Evolutionary conservation across 768 basidiomycete genomes (phyloP).

Genomic region (Thelephora ganbajun): DNA sequence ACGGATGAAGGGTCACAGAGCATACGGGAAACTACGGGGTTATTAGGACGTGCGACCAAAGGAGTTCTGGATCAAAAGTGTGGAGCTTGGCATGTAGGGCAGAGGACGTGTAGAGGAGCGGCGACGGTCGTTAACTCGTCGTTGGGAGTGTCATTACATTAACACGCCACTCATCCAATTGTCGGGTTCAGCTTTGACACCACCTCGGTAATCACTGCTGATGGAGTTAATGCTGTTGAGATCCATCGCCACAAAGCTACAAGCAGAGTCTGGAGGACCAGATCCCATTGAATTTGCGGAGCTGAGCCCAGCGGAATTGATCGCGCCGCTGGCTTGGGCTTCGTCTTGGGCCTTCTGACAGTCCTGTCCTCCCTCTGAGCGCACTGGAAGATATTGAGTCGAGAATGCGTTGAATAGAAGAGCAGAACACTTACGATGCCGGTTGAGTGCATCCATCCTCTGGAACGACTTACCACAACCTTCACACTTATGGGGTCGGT

Average conservation of each 20-base stretch:
- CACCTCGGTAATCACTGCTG: neutral
- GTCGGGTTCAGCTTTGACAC: neutral
- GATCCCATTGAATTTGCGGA: neutral
- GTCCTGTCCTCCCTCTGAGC: slow-evolving; percentile 73
- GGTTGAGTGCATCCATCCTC: slow-evolving; percentile 85
- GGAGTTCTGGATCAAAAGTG: too few species aligned
- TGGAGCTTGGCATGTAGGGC: too few species aligned
- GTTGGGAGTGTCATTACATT: too few species aligned
- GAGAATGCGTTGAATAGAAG: neutral
- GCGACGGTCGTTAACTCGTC: too few species aligned
- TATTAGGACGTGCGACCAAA: too few species aligned
- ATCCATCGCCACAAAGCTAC: neutral
- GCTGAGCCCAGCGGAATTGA: neutral
- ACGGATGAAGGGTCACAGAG: too few species aligned
- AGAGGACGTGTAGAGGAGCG: too few species aligned
- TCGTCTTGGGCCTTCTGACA: slow-evolving; percentile 37
- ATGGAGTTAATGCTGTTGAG: neutral
- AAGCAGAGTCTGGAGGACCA: neutral
- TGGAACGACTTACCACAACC: slow-evolving; percentile 92
- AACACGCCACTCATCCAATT: neutral
- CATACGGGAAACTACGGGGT: too few species aligned
- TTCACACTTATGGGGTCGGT: slow-evolving; percentile 84
- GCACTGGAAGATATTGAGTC: slow-evolving; percentile 28
- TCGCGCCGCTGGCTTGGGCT: slow-evolving; percentile 3
- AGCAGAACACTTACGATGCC: slow-evolving; percentile 58